These are phyloP conservation scores for Coemansia sp. DNA, from an alignment of 192 early-diverging fungal genomes.

Conservation along the genomic window DNA sequence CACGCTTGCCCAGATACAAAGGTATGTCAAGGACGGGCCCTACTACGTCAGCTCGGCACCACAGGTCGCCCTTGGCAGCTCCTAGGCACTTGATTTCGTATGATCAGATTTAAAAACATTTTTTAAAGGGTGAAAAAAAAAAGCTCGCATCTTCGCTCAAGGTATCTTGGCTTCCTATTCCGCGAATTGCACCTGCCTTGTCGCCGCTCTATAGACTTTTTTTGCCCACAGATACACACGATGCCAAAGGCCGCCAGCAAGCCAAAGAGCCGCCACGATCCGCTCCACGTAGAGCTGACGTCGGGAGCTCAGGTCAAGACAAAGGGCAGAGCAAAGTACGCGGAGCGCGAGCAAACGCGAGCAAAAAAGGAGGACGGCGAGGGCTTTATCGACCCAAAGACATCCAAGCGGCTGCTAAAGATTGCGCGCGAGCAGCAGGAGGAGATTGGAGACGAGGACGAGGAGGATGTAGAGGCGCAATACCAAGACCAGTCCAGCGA, in stretches of 20 bases:
- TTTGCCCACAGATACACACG: not conserved
- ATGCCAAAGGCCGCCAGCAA: constrained; percentile 46
- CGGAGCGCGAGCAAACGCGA: constrained; percentile 62
- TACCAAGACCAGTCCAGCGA: constrained; percentile 35
- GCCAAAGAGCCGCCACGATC: constrained; percentile 74
- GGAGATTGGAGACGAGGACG: constrained; percentile 70
- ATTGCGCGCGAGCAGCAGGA: constrained; percentile 92
- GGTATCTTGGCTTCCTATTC: not conserved
- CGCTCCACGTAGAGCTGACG: constrained; percentile 79
- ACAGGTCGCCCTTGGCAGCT: constrained; percentile 33
- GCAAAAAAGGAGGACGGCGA: constrained; percentile 53
- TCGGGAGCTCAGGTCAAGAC: constrained; percentile 61
- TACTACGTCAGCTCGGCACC: constrained; percentile 36
- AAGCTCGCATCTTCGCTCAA: too few species aligned
- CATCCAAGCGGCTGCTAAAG: constrained; percentile 86
- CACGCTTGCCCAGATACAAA: constrained; percentile 19
- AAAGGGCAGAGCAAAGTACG: constrained; percentile 60
- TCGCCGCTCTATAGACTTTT: not conserved
- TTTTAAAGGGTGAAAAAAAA: constrained; percentile 1
- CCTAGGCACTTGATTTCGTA: not conserved
- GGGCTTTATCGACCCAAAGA: constrained; percentile 79
- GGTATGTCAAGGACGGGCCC: constrained; percentile 47
- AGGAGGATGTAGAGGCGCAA: constrained; percentile 28
- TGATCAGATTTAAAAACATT: constrained; percentile 14
- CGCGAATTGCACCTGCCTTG: not conserved